Evolutionary conservation across 1,284 basidiomycete genomes (phyloP), one percentile per base, ranked within the genome.

Genomic region (Rhodotorula sp.): DNA sequence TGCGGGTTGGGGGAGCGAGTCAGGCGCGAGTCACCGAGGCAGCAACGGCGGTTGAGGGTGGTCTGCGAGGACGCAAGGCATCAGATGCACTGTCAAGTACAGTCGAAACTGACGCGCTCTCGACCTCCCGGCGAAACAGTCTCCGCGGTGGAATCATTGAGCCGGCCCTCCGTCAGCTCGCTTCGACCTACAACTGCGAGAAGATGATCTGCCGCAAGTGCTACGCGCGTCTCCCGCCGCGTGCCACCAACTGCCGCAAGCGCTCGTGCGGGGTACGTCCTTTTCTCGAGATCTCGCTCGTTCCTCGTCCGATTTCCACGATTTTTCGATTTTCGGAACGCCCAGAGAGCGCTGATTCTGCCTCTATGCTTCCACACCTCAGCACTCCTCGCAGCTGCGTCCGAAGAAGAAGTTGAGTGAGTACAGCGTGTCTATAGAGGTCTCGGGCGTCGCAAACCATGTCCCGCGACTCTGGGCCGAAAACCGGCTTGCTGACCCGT

Each of bases 201-300:
- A 97, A 97, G 65, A 67, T 61, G 62, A 63, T 72, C 60, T 99
- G 95, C 89, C 94, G 95, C 84, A 98, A 98, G 85, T 98, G 97
- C 87, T 99, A 99, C 84, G 95, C 95, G 67, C 95, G 97, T 81
- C 94, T 98, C 79, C 95, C 95, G 78, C 95, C 94, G 69, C 93
- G 95, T 84, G 95, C 95, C 60, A 97, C 94, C 86, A 98, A 98
- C 89, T 99, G 95, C 89, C 88, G 94, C 82, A 95, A 97, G 86
- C 85, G 90, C 76, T 85, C 86, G 68, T 81, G 80, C 71, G 81
- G 81, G 80, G 78, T 80, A 71, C 78, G 79, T 65, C 38, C 34
- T 4, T 6, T 34, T 34, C 5, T 34, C 8, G 34, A 34, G 34
- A 38, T 43, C 19, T 28, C 23, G 6, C 15, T n/a, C n/a, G 57